Conservation (phyloP, 1,284 basidiomycete species). For the Thecaphora thlaspeos region DNA sequence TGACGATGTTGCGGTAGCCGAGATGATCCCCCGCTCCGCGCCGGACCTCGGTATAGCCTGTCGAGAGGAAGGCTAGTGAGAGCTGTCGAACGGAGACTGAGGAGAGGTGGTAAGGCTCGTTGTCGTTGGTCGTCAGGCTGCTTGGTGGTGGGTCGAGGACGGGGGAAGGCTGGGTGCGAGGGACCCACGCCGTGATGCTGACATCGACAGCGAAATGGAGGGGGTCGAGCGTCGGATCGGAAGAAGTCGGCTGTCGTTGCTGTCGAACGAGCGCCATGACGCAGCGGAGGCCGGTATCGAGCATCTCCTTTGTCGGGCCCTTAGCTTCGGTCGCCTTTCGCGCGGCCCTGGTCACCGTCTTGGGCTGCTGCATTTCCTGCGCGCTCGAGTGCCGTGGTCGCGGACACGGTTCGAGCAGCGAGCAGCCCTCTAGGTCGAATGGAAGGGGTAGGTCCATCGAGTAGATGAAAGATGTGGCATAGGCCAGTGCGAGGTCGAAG, state of each 20-base stretch:
- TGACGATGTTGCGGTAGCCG: conserved; percentile 18
- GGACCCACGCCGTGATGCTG: too few relatives aligned
- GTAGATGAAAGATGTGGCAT: conserved; percentile 19
- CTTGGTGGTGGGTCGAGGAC: too few relatives aligned
- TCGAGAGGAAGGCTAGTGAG: conserved; percentile 11
- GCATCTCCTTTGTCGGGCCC: conserved; percentile 26
- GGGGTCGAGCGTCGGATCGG: too few relatives aligned
- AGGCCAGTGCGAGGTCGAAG: conserved; percentile 21
- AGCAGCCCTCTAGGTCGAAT: neutral
- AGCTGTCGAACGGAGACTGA: neutral
- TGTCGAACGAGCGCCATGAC: conserved; percentile 2
- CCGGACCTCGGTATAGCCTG: conserved; percentile 21
- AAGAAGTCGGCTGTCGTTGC: neutral
- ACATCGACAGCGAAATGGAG: too few relatives aligned
- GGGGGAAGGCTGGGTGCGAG: too few relatives aligned
- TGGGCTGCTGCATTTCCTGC: too few relatives aligned
- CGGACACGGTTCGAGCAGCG: too few relatives aligned
- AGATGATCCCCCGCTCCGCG: conserved; percentile 19
- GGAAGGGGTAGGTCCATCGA: conserved; percentile 15
- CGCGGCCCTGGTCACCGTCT: too few relatives aligned
- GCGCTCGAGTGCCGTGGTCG: too few relatives aligned
- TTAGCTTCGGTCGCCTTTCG: too few relatives aligned
- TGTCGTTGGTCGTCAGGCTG: neutral
- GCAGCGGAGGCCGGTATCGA: conserved; percentile 19
- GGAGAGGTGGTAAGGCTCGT: neutral